Conservation (phyloP, 75 land plant genomes). For the Chamaecyparis obtusa region DNA sequence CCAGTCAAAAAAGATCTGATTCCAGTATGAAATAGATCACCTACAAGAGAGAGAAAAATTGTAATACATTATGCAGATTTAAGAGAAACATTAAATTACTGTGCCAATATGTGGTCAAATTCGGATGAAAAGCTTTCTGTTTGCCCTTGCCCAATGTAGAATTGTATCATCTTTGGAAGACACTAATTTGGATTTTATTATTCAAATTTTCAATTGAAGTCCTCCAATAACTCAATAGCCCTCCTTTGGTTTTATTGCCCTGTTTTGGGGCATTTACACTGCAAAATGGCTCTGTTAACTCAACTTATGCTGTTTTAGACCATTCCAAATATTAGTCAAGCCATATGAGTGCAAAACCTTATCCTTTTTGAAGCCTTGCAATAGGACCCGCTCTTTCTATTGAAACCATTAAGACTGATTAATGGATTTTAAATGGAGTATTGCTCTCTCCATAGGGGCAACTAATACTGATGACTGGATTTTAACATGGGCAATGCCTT, state of each 20-base stretch:
- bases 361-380: neutral
- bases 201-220: neutral
- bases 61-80: neutral
- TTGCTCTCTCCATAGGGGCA: too few species aligned
- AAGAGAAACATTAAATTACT: neutral
- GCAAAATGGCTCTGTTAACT: neutral
- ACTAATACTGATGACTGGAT: neutral
- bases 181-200: neutral
- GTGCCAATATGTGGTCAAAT: neutral
- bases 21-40: neutral
- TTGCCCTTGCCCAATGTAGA: neutral
- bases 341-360: neutral
- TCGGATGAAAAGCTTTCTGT: neutral
- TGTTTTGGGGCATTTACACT: neutral
- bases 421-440: too few species aligned
- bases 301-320: neutral
- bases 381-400: neutral
- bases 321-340: neutral
- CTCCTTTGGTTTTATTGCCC: neutral
- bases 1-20: neutral
- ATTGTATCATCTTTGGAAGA: neutral
- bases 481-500: neutral
- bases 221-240: neutral
- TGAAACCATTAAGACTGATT: neutral
- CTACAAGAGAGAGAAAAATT: neutral